Conservation (phyloP, 169 alveolate genomes). For the Toxoplasma gondii region DNA sequence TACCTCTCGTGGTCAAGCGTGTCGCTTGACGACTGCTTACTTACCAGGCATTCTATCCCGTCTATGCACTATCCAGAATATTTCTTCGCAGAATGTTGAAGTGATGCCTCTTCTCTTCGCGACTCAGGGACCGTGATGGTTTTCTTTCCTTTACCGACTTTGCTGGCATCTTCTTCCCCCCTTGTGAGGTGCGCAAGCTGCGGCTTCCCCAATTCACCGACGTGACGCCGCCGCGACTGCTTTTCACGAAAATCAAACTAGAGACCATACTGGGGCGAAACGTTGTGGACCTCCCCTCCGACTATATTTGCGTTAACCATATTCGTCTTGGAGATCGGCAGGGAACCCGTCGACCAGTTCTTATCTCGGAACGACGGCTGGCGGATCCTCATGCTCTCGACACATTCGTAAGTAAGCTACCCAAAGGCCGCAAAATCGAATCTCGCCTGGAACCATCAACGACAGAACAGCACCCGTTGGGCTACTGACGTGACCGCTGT, state of each 20-base stretch:
- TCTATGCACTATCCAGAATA: no score
- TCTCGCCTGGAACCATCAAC: no score
- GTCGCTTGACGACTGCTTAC: no score
- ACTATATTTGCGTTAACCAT: neutral
- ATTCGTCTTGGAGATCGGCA: no score
- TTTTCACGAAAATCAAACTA: neutral
- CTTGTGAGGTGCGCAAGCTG: neutral
- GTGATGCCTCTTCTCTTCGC: neutral
- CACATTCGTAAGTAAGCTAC: neutral
- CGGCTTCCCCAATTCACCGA: constrained; percentile 1
- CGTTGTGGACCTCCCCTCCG: neutral
- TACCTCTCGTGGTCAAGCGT: no score
- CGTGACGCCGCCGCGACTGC: constrained; percentile 14
- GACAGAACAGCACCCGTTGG: no score
- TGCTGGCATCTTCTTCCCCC: constrained; percentile 10
- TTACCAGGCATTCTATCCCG: no score
- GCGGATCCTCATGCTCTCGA: neutral
- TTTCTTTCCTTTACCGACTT: constrained; percentile 31
- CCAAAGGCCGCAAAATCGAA: neutral
- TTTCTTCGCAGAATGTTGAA: neutral
- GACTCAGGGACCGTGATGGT: constrained; percentile 30
- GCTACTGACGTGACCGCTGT: no score
- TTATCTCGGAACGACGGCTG: neutral
- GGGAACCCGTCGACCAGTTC: neutral
- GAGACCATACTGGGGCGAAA: neutral